Conservation (phyloP, 768 basidiomycete species). For the Podaxis mareebaensis region DNA sequence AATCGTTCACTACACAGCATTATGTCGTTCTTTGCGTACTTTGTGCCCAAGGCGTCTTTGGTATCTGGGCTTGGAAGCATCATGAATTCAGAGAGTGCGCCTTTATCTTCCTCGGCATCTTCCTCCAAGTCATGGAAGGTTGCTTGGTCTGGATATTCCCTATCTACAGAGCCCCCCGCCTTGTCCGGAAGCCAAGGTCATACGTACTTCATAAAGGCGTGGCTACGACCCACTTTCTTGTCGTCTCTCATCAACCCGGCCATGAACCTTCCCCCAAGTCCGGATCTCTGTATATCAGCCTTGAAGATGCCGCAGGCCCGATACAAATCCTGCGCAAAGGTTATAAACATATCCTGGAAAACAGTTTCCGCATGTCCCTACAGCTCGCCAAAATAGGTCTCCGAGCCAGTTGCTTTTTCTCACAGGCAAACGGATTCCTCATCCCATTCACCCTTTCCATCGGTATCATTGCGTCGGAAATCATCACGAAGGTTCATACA, state of each 20-base stretch:
- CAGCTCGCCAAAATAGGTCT: background rate
- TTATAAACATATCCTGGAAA: background rate
- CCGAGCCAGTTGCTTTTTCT: background rate
- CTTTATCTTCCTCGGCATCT: background rate
- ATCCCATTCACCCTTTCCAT: background rate
- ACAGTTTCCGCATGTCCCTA: background rate
- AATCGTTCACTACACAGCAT: background rate
- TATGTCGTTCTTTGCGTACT: background rate
- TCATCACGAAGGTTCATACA: background rate
- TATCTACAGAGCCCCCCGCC: background rate
- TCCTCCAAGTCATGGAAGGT: background rate
- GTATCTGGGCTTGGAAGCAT: background rate
- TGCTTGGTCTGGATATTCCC: slow-evolving; percentile 2
- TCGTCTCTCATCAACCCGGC: background rate
- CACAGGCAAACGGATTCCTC: background rate
- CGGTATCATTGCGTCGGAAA: background rate
- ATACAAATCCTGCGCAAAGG: background rate
- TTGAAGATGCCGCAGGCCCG: slow-evolving; percentile 4
- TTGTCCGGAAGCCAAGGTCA: background rate
- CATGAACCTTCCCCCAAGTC: background rate
- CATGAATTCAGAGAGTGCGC: background rate
- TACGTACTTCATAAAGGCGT: slow-evolving; percentile 5
- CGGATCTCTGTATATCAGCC: background rate
- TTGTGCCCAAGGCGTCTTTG: background rate
- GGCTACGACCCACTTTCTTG: background rate